These are phyloP conservation scores for Trichophyton simii DNA, from an alignment of 2,329 filamentous ascomycete species.

Conservation along the genomic window DNA sequence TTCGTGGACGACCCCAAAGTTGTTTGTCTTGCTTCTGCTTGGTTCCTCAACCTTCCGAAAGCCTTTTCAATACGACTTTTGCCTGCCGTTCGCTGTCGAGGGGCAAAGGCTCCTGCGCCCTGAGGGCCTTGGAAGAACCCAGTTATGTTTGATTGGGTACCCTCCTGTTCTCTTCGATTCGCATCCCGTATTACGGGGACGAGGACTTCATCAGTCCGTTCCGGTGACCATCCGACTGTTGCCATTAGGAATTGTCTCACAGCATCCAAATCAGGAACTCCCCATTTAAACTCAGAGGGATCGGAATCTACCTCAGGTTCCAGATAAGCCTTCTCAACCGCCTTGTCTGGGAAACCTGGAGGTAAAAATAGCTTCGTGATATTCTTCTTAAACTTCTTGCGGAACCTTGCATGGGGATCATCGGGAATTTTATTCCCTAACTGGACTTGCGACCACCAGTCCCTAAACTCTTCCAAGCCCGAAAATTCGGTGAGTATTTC, in stretches of 20 bases:
- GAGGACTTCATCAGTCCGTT: constrained; percentile 87
- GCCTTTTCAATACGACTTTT: constrained; percentile 67
- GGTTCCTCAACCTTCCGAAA: constrained; percentile 52
- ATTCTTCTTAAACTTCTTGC: constrained; percentile 77
- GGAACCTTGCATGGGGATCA: constrained; percentile 53
- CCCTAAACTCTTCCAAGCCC: constrained; percentile 57
- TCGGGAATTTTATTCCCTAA: constrained; percentile 45
- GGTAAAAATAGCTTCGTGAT: constrained; percentile 78
- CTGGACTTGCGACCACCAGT: constrained; percentile 81
- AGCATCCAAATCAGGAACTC: constrained; percentile 80
- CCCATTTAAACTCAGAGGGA: constrained; percentile 79
- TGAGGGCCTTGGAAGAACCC: constrained; percentile 63
- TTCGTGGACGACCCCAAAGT: neutral
- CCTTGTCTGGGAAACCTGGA: constrained; percentile 60
- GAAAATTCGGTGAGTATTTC: constrained; percentile 90
- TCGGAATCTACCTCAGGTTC: constrained; percentile 73
- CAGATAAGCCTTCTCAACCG: constrained; percentile 73
- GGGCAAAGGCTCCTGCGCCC: constrained; percentile 53
- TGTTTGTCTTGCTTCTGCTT: constrained; percentile 29
- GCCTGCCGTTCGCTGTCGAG: constrained; percentile 48
- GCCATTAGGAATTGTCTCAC: constrained; percentile 74
- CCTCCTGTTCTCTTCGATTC: constrained; percentile 76
- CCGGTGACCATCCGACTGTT: constrained; percentile 84
- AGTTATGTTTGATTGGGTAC: constrained; percentile 95
- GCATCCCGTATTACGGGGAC: constrained; percentile 93